phyloP scores from a whole-genome alignment of 1,139 yeast genomes.

The Kurtzmaniella quercitrusa region DNA sequence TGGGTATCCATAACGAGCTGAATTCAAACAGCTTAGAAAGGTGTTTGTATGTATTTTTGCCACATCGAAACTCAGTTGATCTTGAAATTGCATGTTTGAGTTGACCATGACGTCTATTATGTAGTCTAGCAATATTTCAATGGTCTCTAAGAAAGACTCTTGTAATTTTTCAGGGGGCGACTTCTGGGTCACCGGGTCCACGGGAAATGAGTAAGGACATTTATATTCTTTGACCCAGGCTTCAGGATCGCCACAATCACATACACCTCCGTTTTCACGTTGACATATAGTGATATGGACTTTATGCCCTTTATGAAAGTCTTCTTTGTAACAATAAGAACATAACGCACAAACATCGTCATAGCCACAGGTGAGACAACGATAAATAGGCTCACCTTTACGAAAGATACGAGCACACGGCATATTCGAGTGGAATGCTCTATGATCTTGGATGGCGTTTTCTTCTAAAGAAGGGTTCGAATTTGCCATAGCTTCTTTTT shows the following conservation, averaged over 20 bases:
- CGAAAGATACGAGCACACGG: constrained; percentile 76
- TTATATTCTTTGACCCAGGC: constrained; percentile 45
- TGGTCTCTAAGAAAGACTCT: constrained; percentile 35
- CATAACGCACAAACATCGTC: constrained; percentile 90
- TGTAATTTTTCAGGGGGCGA: constrained; percentile 34
- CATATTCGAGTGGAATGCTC: constrained; percentile 57
- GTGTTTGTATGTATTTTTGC: constrained; percentile 23
- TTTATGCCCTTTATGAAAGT: constrained; percentile 71
- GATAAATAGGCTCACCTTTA: constrained; percentile 82
- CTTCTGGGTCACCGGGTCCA: constrained; percentile 10
- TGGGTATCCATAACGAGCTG: constrained; percentile 26
- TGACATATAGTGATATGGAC: constrained; percentile 70
- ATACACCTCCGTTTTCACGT: constrained; percentile 84
- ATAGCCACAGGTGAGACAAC: constrained; percentile 78
- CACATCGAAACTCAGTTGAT: constrained; percentile 19
- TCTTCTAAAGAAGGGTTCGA: constrained; percentile 8
- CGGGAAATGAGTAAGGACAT: constrained; percentile 31
- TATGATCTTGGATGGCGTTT: constrained; percentile 23
- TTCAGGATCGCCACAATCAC: constrained; percentile 65
- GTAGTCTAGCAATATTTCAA: constrained; percentile 64
- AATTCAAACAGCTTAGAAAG: constrained; percentile 26
- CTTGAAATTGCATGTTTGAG: constrained; percentile 35
- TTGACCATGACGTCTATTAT: constrained; percentile 65
- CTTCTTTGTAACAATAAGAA: constrained; percentile 67
- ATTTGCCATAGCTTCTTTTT: constrained; percentile 14